Evolutionary conservation across 306 rosid species (phyloP).

Genomic region (Canavalia gladiata): DNA sequence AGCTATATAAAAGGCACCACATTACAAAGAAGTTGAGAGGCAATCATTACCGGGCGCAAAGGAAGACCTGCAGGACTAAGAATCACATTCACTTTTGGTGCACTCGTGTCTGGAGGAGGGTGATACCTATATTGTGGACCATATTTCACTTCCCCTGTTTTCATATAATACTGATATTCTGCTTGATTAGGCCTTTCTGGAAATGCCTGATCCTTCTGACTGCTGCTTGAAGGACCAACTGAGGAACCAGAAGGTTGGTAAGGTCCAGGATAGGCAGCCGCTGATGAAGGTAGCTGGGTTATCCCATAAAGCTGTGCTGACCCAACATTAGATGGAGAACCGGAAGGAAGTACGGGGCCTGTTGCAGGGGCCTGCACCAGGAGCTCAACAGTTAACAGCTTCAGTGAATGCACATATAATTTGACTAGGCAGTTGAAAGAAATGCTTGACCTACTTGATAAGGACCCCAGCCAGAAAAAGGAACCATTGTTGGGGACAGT

Average conservation of each 20-base stretch:
- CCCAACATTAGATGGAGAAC: constrained; percentile 70
- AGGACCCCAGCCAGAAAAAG: constrained; percentile 79
- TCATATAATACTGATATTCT: constrained; percentile 85
- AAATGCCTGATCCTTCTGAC: constrained; percentile 74
- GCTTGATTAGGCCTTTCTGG: constrained; percentile 93
- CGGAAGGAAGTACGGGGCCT: constrained; percentile 73
- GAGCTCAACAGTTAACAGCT: constrained; percentile 48
- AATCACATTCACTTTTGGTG: constrained; percentile 61
- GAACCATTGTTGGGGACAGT: constrained; percentile 83
- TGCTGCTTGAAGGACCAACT: constrained; percentile 67
- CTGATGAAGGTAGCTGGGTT: constrained; percentile 70
- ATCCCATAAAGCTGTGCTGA: constrained; percentile 73
- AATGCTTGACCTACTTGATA: constrained; percentile 75
- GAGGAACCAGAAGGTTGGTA: constrained; percentile 71
- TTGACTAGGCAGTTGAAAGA: constrained; percentile 39
- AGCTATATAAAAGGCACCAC: constrained; percentile 41
- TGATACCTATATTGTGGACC: constrained; percentile 90
- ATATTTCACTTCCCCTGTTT: constrained; percentile 84
- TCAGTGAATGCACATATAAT: constrained; percentile 44
- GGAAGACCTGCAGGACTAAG: constrained; percentile 89
- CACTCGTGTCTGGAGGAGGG: constrained; percentile 74
- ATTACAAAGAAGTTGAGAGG: constrained; percentile 45
- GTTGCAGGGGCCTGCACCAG: constrained; percentile 73
- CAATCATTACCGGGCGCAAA: constrained; percentile 83
- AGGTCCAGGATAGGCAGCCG: constrained; percentile 69